Evolutionary conservation across 179 eudicot species (phyloP).

Genomic region (Corrigiola litoralis): DNA sequence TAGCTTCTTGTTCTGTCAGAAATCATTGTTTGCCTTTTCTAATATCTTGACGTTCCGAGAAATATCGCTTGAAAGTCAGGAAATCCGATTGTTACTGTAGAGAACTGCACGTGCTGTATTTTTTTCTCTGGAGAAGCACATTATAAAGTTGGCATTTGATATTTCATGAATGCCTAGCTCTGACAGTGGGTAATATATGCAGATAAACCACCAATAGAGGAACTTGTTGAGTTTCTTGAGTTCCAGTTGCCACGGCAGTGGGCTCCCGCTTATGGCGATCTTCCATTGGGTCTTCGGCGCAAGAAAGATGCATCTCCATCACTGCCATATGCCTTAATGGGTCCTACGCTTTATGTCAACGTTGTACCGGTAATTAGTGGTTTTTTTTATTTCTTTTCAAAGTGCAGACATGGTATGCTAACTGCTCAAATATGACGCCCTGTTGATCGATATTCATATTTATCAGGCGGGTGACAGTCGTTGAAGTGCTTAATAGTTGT

Average conservation of each 20-base stretch:
- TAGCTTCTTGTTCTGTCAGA: no score
- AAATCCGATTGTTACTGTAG: no score
- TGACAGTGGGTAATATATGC: conserved; percentile 27
- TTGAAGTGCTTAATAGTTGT: no score
- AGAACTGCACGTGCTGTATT: neutral
- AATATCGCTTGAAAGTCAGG: no score
- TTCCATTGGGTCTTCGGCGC: conserved; percentile 73
- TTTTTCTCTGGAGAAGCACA: neutral
- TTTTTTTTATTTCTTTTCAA: neutral
- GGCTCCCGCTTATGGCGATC: conserved; percentile 91
- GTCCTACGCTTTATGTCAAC: conserved; percentile 85
- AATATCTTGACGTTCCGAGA: neutral
- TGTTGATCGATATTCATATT: no score
- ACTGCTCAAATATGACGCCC: no score
- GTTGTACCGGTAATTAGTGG: conserved; percentile 64
- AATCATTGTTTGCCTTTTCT: neutral
- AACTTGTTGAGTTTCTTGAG: conserved; percentile 78
- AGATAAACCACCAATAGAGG: conserved; percentile 94
- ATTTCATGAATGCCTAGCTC: neutral
- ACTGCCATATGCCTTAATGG: conserved; percentile 78
- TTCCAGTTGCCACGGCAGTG: conserved; percentile 95
- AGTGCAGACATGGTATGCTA: no score
- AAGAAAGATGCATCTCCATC: conserved; percentile 70
- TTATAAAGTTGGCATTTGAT: neutral
- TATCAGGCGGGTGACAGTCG: no score